These are phyloP conservation scores for Cryphonectria carpinicola DNA, from an alignment of 2,329 filamentous ascomycete genomes.

Conservation along the genomic window DNA sequence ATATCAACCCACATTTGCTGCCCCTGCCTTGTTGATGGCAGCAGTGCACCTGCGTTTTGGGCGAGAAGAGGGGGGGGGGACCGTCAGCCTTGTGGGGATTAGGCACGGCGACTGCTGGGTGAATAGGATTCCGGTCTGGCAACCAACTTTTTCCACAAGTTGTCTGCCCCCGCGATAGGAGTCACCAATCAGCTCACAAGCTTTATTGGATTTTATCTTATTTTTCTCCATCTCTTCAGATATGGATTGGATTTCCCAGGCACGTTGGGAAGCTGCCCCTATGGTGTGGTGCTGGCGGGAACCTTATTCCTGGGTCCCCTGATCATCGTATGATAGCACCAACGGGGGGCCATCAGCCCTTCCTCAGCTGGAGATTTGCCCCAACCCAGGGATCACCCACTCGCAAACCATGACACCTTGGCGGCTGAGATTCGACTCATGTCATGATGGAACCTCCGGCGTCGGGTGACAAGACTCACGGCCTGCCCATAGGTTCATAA, in stretches of 20 bases:
- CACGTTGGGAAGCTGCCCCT: neutral
- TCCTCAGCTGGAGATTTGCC: neutral
- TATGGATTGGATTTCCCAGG: neutral
- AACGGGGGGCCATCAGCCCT: neutral
- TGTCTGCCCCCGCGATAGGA: neutral
- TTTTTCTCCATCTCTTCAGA: neutral
- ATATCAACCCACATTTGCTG: neutral
- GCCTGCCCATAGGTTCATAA: neutral
- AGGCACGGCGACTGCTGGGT: neutral
- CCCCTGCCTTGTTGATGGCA: neutral
- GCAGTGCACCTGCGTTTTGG: no score
- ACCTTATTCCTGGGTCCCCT: neutral
- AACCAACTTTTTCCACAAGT: neutral
- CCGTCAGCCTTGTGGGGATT: neutral
- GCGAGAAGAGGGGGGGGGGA: neutral
- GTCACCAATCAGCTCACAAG: neutral
- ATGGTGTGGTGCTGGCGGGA: neutral
- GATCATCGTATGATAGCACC: neutral
- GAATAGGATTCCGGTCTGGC: neutral
- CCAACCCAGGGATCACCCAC: neutral
- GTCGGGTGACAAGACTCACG: neutral
- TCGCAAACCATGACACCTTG: neutral
- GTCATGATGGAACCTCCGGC: neutral
- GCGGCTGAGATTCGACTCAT: neutral
- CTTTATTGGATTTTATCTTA: neutral